Conservation (phyloP, 257 asterid genomes). For the Cordia subcordata region DNA sequence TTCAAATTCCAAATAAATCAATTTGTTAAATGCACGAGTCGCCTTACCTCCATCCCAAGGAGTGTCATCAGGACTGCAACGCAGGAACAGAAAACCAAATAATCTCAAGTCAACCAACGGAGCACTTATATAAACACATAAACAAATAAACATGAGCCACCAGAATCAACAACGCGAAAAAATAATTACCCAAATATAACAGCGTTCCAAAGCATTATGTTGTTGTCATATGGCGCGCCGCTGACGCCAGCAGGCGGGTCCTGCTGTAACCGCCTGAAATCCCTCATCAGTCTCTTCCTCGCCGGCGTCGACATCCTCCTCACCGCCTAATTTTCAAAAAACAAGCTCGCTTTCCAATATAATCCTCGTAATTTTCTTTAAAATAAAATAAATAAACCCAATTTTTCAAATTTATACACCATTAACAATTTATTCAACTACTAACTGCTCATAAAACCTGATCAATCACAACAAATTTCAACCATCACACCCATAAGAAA, state of each 20-base stretch:
- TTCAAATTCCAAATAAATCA: neutral
- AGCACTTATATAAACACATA: neutral
- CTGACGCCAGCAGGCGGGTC: slow-evolving; percentile 97
- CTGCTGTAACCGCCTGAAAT: slow-evolving; percentile 86
- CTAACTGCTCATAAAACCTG: neutral
- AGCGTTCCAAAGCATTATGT: slow-evolving; percentile 93
- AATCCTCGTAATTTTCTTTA: too few species aligned
- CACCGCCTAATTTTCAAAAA: slow-evolving; percentile 20
- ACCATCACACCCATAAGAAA: neutral
- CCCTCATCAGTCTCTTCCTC: slow-evolving; percentile 92
- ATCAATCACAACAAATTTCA: slow-evolving; percentile 1
- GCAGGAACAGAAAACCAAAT: neutral
- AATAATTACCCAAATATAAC: slow-evolving; percentile 74
- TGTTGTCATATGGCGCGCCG: slow-evolving; percentile 88
- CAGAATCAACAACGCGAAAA: neutral
- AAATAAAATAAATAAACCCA: neutral
- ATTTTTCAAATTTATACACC: neutral
- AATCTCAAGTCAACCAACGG: neutral
- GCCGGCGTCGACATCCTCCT: slow-evolving; percentile 83
- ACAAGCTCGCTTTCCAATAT: neutral
- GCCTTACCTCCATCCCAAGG: slow-evolving; percentile 98
- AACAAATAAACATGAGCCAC: neutral
- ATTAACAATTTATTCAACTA: neutral
- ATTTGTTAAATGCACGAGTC: neutral
- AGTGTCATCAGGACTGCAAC: slow-evolving; percentile 87